Evolutionary conservation across 2,329 filamentous ascomycete genomes (phyloP).

Genomic region (Aspergillus carbonarius): DNA sequence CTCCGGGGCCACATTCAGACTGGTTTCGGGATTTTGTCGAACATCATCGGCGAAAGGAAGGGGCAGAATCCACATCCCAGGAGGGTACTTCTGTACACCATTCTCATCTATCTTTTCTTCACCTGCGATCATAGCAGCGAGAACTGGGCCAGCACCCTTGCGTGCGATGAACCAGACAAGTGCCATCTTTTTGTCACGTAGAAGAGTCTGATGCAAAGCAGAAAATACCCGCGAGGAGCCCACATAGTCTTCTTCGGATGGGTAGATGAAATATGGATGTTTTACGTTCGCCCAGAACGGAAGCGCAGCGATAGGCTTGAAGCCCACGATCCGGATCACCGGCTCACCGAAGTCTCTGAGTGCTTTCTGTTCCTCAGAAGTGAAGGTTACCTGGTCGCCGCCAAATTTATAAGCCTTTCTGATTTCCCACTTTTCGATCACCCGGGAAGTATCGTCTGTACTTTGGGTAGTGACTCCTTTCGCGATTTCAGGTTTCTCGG

Average conservation of each 20-base stretch:
- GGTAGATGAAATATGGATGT: slow-evolving; percentile 90
- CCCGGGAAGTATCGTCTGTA: slow-evolving; percentile 72
- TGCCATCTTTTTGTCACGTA: slow-evolving; percentile 75
- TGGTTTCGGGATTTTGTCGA: slow-evolving; percentile 67
- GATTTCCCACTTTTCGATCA: slow-evolving; percentile 76
- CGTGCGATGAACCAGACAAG: slow-evolving; percentile 88
- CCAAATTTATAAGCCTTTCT: slow-evolving; percentile 96
- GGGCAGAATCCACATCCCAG: slow-evolving; percentile 84
- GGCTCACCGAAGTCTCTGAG: slow-evolving; percentile 80
- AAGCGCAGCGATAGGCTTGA: slow-evolving; percentile 75
- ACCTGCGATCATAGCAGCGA: slow-evolving; percentile 81
- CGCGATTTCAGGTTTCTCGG: slow-evolving; percentile 81
- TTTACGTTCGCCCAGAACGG: slow-evolving; percentile 82
- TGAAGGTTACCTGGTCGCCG: slow-evolving; percentile 83
- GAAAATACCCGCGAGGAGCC: slow-evolving; percentile 93
- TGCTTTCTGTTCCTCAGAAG: slow-evolving; percentile 74
- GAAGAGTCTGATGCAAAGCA: slow-evolving; percentile 82
- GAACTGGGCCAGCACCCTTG: slow-evolving; percentile 71
- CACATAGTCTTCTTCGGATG: slow-evolving; percentile 83
- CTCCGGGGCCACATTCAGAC: slow-evolving; percentile 61
- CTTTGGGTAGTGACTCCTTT: slow-evolving; percentile 70
- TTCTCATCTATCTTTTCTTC: slow-evolving; percentile 63
- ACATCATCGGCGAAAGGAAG: slow-evolving; percentile 90
- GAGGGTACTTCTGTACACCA: slow-evolving; percentile 69
- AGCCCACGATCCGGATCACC: slow-evolving; percentile 84